phyloP scores from a whole-genome alignment of 2,329 filamentous ascomycete species.

The Diaporthe aspalathi region DNA sequence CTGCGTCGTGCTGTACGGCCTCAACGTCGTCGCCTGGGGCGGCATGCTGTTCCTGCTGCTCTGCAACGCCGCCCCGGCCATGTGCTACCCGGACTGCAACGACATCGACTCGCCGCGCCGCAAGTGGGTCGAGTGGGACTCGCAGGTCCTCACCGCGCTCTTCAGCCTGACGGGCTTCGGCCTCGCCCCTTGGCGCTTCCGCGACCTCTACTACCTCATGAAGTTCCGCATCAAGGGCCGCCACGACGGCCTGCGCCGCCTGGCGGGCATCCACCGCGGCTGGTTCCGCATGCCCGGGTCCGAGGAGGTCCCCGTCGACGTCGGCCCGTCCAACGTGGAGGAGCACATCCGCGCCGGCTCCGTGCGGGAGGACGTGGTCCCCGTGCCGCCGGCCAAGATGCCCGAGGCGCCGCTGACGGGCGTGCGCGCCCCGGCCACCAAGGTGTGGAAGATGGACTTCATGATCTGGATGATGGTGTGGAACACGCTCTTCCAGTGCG shows the following conservation, averaged over 20 bases:
- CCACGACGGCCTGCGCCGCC: constrained; percentile 68
- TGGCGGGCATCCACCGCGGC: constrained; percentile 78
- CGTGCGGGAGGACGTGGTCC: constrained; percentile 61
- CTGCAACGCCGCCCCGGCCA: constrained; percentile 77
- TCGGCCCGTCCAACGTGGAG: constrained; percentile 65
- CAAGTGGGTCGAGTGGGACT: constrained; percentile 87
- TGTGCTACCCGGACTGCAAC: constrained; percentile 78
- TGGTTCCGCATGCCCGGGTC: constrained; percentile 83
- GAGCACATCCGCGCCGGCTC: constrained; percentile 48
- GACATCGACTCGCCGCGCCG: constrained; percentile 80
- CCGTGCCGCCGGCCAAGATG: constrained; percentile 72
- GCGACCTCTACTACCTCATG: constrained; percentile 80
- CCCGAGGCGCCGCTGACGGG: constrained; percentile 78
- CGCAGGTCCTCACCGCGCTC: constrained; percentile 83
- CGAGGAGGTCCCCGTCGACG: constrained; percentile 62
- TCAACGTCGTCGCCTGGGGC: constrained; percentile 89
- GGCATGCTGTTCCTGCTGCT: constrained; percentile 91
- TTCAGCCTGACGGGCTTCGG: constrained; percentile 92
- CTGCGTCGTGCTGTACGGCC: constrained; percentile 79
- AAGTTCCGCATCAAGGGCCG: constrained; percentile 69
- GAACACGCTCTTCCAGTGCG: constrained; percentile 82
- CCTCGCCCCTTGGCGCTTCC: constrained; percentile 84
- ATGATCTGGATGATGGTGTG: constrained; percentile 82
- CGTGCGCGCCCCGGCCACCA: constrained; percentile 73
- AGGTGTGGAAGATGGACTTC: constrained; percentile 81